Evolutionary conservation across 176 grass and related monocot genomes (phyloP).

Genomic region (Puccinellia tenuiflora): DNA sequence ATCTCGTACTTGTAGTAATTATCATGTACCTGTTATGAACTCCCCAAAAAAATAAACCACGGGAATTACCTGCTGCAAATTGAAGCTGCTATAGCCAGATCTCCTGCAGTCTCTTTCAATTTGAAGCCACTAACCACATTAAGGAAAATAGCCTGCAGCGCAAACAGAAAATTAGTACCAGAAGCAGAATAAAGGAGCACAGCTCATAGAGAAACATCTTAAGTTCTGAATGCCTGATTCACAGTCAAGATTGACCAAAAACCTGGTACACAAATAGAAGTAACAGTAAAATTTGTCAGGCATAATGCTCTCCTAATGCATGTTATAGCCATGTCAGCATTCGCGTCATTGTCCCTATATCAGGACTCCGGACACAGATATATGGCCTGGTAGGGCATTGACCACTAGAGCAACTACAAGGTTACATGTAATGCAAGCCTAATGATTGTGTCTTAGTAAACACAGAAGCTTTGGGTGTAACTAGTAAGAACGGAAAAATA

Average conservation of each 20-base stretch:
- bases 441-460: not conserved
- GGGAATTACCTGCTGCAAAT: conserved; percentile 79
- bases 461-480: not conserved
- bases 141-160: conserved; percentile 62
- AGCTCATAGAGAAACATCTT: not conserved
- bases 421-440: not conserved
- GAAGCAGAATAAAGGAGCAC: not conserved
- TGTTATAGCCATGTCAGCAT: not conserved
- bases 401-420: no score
- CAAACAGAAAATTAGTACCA: conserved; percentile 21
- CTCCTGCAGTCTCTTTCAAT: conserved; percentile 77
- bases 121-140: conserved; percentile 83
- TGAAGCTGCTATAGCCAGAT: conserved; percentile 81
- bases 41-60: not conserved
- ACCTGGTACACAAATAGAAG: not conserved
- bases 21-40: not conserved
- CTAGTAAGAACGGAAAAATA: not conserved
- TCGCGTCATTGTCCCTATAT: not conserved
- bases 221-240: not conserved
- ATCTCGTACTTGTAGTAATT: not conserved
- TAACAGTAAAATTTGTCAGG: not conserved
- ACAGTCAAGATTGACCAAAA: not conserved
- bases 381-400: no score
- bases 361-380: no score
- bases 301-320: not conserved